These are phyloP conservation scores for Cyberlindnera suaveolens DNA, from an alignment of 805 yeast species.

Conservation along the genomic window DNA sequence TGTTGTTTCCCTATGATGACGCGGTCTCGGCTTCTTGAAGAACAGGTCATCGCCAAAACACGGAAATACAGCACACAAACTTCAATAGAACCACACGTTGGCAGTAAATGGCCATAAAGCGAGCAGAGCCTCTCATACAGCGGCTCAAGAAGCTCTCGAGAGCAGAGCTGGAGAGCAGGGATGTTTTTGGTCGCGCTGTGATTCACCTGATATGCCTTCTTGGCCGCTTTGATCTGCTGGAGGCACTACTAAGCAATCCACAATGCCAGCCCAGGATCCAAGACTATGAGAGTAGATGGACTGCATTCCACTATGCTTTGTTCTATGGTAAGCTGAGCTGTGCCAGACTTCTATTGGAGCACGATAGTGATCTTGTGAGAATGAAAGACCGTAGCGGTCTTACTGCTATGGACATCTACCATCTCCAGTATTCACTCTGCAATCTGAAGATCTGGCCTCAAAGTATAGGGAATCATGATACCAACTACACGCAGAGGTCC, in stretches of 20 bases:
- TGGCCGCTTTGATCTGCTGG: slow-evolving; percentile 42
- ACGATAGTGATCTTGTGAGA: slow-evolving; percentile 34
- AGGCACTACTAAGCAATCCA: slow-evolving; percentile 39
- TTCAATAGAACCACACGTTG: background rate
- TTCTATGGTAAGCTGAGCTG: slow-evolving; percentile 50
- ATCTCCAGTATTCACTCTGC: slow-evolving; percentile 31
- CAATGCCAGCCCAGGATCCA: slow-evolving; percentile 38
- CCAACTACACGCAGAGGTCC: slow-evolving; percentile 16
- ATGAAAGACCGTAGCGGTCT: slow-evolving; percentile 64
- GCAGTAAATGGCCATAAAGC: background rate
- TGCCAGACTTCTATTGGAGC: slow-evolving; percentile 38
- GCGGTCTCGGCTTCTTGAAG: background rate
- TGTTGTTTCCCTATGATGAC: background rate
- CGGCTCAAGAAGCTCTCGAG: slow-evolving; percentile 26
- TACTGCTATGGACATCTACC: slow-evolving; percentile 64
- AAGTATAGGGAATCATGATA: slow-evolving; percentile 27
- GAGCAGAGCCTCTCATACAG: slow-evolving; percentile 3
- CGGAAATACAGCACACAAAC: background rate
- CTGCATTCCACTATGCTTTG: slow-evolving; percentile 67
- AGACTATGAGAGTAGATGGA: slow-evolving; percentile 80
- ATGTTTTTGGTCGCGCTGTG: slow-evolving; percentile 63
- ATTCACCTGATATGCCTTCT: slow-evolving; percentile 50
- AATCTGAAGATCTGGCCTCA: slow-evolving; percentile 38
- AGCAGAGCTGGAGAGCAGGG: slow-evolving; percentile 42
- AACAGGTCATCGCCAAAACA: slow-evolving; percentile 2